phyloP scores from a whole-genome alignment of 768 basidiomycete genomes.

The Hortiboletus flavorubellus region DNA sequence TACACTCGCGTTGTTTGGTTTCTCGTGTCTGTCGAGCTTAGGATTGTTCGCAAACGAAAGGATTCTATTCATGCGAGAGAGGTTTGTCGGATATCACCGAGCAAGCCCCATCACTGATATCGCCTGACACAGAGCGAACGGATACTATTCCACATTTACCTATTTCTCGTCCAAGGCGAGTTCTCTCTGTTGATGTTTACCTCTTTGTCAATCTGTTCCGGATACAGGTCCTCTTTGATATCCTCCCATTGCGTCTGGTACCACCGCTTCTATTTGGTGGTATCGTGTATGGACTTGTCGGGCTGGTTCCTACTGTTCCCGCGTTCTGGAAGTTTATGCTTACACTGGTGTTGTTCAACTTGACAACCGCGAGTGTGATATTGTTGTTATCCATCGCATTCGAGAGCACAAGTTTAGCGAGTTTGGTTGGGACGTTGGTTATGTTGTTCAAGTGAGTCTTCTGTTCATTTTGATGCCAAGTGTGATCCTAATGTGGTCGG shows the following conservation, averaged over 20 bases:
- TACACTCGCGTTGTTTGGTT: constrained; percentile 92
- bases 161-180: constrained; percentile 92
- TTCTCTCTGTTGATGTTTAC: background rate
- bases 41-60: constrained; percentile 94
- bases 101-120: background rate
- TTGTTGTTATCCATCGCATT: constrained; percentile 88
- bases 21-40: constrained; percentile 92
- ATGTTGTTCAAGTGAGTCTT: constrained; percentile 95
- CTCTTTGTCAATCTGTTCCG: background rate
- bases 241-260: constrained; percentile 89
- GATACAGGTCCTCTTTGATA: constrained; percentile 86
- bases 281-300: constrained; percentile 93
- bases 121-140: constrained; percentile 69
- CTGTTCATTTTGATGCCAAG: background rate
- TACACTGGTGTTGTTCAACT: constrained; percentile 92
- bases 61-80: constrained; percentile 96
- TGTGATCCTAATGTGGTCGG: constrained; percentile 1
- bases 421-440: constrained; percentile 88
- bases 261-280: constrained; percentile 95
- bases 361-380: constrained; percentile 92
- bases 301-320: constrained; percentile 85
- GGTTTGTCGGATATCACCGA: constrained; percentile 44
- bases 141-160: constrained; percentile 95
- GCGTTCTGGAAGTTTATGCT: constrained; percentile 99
- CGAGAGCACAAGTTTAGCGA: constrained; percentile 83